Evolutionary conservation across 1,284 basidiomycete species (phyloP).

Genomic region (Psilocybe mexicana): DNA sequence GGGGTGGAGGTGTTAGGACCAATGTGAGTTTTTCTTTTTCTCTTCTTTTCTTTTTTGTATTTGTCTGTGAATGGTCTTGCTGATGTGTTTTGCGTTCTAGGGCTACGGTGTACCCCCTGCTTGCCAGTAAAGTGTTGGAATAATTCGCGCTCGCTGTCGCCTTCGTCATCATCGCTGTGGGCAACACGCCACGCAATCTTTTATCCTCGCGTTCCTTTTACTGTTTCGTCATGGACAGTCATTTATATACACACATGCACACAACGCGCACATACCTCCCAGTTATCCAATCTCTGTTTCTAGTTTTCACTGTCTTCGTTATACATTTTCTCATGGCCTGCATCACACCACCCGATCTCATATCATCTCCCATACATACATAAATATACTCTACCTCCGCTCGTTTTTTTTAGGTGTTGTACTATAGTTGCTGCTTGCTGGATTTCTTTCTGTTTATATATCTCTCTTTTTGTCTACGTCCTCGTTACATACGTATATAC

Average conservation of each 20-base stretch:
- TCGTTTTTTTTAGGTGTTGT: conserved; percentile 13
- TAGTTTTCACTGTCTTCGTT: background rate
- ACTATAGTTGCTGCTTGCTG: conserved; percentile 9
- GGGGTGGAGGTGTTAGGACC: conserved; percentile 85
- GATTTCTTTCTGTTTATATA: background rate
- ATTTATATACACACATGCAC: background rate
- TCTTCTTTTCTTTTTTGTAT: background rate
- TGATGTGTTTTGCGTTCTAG: background rate
- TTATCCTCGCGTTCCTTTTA: background rate
- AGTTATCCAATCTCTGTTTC: no score
- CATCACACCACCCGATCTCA: background rate
- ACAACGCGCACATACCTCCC: background rate
- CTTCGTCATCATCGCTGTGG: background rate
- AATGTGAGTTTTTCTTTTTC: conserved; percentile 34
- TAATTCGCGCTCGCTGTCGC: background rate
- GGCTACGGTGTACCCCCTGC: conserved; percentile 14
- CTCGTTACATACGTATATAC: background rate
- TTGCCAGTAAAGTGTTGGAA: conserved; percentile 4
- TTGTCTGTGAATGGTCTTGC: no score
- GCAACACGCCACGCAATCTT: background rate
- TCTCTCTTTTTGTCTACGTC: background rate
- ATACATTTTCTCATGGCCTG: conserved; percentile 4
- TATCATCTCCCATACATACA: background rate
- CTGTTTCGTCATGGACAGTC: background rate
- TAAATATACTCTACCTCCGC: background rate